Percentiles rank a stretch among this genome's conserved stretches.
These are phyloP conservation scores for Selaginella tamariscina DNA, from an alignment of 75 land plant genomes.

Conservation along the genomic window DNA sequence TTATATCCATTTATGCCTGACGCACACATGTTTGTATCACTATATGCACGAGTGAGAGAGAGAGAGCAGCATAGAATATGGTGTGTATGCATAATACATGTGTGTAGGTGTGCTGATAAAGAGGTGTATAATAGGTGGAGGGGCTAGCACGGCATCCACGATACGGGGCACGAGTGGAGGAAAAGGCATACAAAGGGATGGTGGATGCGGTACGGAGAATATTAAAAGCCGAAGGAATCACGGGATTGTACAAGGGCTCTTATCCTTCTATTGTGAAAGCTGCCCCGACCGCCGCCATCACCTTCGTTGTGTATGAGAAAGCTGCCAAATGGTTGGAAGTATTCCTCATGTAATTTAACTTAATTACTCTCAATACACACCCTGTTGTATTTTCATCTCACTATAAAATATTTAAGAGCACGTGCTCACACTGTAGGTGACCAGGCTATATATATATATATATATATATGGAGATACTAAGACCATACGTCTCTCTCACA, in stretches of 20 bases:
- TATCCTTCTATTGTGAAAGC: conserved; percentile 80
- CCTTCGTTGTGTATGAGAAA: conserved; percentile 75
- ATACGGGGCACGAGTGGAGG: conserved; percentile 81
- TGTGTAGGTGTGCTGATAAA: background rate
- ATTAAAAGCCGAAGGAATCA: conserved; percentile 43
- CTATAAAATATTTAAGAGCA: no score
- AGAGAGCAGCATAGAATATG: background rate
- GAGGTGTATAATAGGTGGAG: conserved; percentile 43
- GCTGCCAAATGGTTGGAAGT: conserved; percentile 49
- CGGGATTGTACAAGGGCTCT: conserved; percentile 86
- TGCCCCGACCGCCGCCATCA: conserved; percentile 92
- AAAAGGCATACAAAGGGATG: conserved; percentile 48
- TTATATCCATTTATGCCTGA: no score
- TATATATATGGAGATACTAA: no score
- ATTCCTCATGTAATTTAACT: no score
- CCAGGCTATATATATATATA: no score
- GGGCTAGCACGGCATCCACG: conserved; percentile 71
- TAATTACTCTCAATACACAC: no score
- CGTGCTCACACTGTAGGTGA: no score
- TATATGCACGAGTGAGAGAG: background rate
- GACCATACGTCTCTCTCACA: no score
- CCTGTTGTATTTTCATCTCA: no score
- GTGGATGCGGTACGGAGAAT: conserved; percentile 53
- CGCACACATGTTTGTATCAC: background rate
- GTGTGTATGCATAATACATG: background rate